A percentile compares a stretch with the other conserved stretches of the same genome.
phyloP scores from a whole-genome alignment of 495 filamentous ascomycete species.

The Aspergillus cavernicola region DNA sequence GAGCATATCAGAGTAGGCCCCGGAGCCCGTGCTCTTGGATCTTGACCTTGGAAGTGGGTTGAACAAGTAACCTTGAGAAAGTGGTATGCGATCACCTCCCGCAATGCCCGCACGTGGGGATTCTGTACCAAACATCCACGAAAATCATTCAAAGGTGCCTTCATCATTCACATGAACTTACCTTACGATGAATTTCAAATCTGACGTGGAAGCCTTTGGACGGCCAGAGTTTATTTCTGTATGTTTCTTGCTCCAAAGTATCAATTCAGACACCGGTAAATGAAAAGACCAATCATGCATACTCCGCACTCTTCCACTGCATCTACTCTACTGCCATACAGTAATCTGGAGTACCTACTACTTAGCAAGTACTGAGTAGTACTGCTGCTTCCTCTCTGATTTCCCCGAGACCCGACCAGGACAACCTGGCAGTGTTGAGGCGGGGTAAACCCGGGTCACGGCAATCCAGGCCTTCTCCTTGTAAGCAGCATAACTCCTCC shows the following conservation, averaged over 20 bases:
- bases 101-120: slow-evolving; percentile 13
- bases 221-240: too few relatives aligned
- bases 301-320: neutral
- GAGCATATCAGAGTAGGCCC: slow-evolving; percentile 12
- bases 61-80: neutral
- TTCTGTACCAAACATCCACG: neutral
- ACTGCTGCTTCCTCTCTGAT: neutral
- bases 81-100: slow-evolving; percentile 15
- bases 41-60: too few relatives aligned
- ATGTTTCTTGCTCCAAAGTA: neutral
- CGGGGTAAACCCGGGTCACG: slow-evolving; percentile 12
- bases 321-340: neutral
- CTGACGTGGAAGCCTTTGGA: slow-evolving; percentile 5
- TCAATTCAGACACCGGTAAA: slow-evolving; percentile 11
- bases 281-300: neutral
- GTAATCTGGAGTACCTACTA: neutral
- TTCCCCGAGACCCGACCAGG: neutral
- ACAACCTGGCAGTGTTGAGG: neutral
- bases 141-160: too few relatives aligned
- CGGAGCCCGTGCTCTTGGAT: slow-evolving; percentile 12
- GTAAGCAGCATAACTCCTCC: neutral
- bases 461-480: slow-evolving; percentile 2
- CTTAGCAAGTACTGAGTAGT: too few relatives aligned
- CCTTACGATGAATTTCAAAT: neutral
- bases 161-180: neutral